These are phyloP conservation scores for Fusarium sp. DNA, from an alignment of 2,329 filamentous ascomycete species.

Conservation along the genomic window DNA sequence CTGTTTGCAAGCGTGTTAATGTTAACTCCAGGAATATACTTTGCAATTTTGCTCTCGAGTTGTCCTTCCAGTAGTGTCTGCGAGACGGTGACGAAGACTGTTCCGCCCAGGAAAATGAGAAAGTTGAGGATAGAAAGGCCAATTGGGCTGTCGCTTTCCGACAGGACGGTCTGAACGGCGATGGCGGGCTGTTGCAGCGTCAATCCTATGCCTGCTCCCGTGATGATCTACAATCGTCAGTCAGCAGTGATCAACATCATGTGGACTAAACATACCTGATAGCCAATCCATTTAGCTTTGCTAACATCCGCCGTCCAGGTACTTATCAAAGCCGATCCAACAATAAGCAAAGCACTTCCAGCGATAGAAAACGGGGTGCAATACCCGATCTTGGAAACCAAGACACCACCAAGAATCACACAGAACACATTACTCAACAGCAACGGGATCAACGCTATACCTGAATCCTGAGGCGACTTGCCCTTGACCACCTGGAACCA, in stretches of 20 bases:
- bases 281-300: conserved; percentile 3
- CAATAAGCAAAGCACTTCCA: neutral
- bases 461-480: neutral
- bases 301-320: conserved; percentile 6
- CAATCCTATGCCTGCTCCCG: conserved; percentile 6
- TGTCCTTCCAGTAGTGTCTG: conserved; percentile 6
- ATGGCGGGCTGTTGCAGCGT: conserved; percentile 12
- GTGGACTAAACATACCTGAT: neutral
- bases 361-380: conserved; percentile 7
- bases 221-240: neutral
- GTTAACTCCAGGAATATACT: neutral
- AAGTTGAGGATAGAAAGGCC: conserved; percentile 19
- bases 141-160: conserved; percentile 5
- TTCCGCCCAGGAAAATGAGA: conserved; percentile 1
- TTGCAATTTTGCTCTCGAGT: neutral
- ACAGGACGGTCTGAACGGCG: conserved; percentile 1
- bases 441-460: neutral
- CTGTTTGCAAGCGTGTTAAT: neutral
- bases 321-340: neutral
- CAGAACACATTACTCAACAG: conserved; percentile 7
- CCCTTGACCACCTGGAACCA: conserved; percentile 26
- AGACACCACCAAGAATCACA: conserved; percentile 9
- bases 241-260: neutral
- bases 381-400: conserved; percentile 7
- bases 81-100: conserved; percentile 15